These are phyloP conservation scores for Nicotiana knightiana DNA, from an alignment of 257 asterid genomes.

Conservation along the genomic window DNA sequence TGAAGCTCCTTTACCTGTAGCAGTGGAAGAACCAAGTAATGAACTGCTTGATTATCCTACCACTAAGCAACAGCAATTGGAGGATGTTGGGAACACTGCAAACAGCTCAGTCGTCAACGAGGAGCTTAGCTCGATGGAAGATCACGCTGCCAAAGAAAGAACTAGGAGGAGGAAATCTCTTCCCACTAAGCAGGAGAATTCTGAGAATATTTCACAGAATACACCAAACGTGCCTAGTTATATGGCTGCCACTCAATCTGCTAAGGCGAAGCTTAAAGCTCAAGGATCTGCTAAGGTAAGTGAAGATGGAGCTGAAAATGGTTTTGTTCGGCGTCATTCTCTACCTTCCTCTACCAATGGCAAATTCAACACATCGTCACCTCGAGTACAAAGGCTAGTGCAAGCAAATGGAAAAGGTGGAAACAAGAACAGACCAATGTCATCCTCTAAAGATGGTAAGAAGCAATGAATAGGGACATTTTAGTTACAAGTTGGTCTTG, in stretches of 20 bases:
- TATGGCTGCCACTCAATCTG: slow-evolving; percentile 55
- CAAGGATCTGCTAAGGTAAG: slow-evolving; percentile 42
- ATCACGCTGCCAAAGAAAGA: slow-evolving; percentile 19
- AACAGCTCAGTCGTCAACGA: slow-evolving; percentile 15
- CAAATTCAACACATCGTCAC: slow-evolving; percentile 39
- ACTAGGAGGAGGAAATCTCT: slow-evolving; percentile 32
- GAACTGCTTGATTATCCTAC: not conserved
- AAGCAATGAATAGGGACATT: not conserved
- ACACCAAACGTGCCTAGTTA: slow-evolving; percentile 42
- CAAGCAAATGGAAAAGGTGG: slow-evolving; percentile 42
- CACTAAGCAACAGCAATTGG: slow-evolving; percentile 11
- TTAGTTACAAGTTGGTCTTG: not conserved
- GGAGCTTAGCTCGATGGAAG: slow-evolving; percentile 25
- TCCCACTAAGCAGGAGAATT: slow-evolving; percentile 30
- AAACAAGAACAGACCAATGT: slow-evolving; percentile 33
- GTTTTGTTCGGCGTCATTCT: slow-evolving; percentile 41
- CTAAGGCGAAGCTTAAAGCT: slow-evolving; percentile 46
- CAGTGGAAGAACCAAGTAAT: not conserved
- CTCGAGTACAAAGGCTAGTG: slow-evolving; percentile 35
- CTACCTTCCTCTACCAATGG: slow-evolving; percentile 43
- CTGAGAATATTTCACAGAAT: slow-evolving; percentile 10
- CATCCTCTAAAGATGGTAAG: slow-evolving; percentile 52
- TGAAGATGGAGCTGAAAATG: slow-evolving; percentile 35
- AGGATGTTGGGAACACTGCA: slow-evolving; percentile 1
- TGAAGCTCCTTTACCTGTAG: not conserved